Conservation (phyloP, 1,139 yeast species). For the Lodderomyces parapsilosis region DNA sequence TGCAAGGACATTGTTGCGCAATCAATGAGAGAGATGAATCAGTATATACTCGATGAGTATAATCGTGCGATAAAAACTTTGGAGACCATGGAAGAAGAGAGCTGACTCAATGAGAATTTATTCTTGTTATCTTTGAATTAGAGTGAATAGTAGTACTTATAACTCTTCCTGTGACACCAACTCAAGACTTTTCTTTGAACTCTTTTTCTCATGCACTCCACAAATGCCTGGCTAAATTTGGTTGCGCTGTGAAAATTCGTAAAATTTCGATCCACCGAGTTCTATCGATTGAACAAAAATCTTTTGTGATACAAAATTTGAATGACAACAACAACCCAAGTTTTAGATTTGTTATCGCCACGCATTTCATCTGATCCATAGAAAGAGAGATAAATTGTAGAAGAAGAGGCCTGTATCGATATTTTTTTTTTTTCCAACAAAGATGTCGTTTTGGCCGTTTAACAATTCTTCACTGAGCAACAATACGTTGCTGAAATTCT, state of each 20-base stretch:
- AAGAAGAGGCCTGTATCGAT: background rate
- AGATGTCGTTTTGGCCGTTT: conserved; percentile 53
- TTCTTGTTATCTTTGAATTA: background rate
- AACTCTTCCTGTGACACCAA: too few relatives aligned
- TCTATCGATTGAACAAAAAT: background rate
- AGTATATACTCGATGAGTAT: conserved; percentile 41
- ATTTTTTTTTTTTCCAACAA: background rate
- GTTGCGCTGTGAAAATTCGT: background rate
- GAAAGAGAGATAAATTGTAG: background rate
- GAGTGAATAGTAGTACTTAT: too few relatives aligned
- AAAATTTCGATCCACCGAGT: background rate
- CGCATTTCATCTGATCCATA: background rate
- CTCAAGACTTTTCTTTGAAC: too few relatives aligned
- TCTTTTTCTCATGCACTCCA: background rate
- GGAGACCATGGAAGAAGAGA: conserved; percentile 8
- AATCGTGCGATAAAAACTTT: conserved; percentile 31
- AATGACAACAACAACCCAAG: background rate
- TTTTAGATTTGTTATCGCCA: background rate
- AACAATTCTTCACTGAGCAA: conserved; percentile 39
- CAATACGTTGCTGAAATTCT: conserved; percentile 42
- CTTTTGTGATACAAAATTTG: conserved; percentile 1
- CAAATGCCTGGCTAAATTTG: background rate
- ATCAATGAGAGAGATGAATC: conserved; percentile 46
- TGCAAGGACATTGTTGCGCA: conserved; percentile 39
- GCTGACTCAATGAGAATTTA: background rate